Evolutionary conservation across 2,329 filamentous ascomycete species (phyloP).

Genomic region (Penicillium sp.): DNA sequence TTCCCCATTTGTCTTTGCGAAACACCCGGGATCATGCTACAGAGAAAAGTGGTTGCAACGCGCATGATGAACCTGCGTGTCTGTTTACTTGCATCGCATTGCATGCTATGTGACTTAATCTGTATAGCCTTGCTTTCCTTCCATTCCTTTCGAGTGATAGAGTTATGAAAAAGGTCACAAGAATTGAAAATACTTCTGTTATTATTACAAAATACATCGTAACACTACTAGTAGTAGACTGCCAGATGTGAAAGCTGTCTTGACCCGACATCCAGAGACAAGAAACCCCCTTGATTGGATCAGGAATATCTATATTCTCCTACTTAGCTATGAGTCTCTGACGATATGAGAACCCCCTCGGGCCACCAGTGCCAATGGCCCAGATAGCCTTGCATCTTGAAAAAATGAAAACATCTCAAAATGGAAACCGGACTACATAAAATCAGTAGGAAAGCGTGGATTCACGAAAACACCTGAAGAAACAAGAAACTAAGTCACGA

Average conservation of each 20-base stretch:
- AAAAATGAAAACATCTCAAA: too few species aligned
- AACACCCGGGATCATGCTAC: conserved; percentile 22
- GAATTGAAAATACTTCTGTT: conserved; percentile 28
- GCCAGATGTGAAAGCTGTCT: neutral
- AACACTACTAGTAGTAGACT: neutral
- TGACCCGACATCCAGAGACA: neutral
- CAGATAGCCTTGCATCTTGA: too few species aligned
- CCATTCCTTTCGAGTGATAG: conserved; percentile 33
- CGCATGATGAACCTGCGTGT: conserved; percentile 29
- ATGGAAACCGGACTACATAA: too few species aligned
- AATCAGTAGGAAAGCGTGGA: neutral
- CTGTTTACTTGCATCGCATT: conserved; percentile 26
- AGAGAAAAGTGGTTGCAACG: conserved; percentile 32
- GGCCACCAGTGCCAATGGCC: too few species aligned
- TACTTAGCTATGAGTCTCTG: too few species aligned
- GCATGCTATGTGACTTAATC: conserved; percentile 28
- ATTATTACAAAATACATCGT: neutral
- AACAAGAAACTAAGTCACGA: neutral
- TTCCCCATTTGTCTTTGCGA: conserved; percentile 22
- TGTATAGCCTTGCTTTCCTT: conserved; percentile 30
- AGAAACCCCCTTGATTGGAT: neutral
- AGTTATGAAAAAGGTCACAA: conserved; percentile 35
- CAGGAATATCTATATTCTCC: too few species aligned
- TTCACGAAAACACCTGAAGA: neutral
- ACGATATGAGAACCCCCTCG: too few species aligned